These are phyloP conservation scores for Vitis hybrid DNA, from an alignment of 177 flowering plant genomes.

Conservation along the genomic window DNA sequence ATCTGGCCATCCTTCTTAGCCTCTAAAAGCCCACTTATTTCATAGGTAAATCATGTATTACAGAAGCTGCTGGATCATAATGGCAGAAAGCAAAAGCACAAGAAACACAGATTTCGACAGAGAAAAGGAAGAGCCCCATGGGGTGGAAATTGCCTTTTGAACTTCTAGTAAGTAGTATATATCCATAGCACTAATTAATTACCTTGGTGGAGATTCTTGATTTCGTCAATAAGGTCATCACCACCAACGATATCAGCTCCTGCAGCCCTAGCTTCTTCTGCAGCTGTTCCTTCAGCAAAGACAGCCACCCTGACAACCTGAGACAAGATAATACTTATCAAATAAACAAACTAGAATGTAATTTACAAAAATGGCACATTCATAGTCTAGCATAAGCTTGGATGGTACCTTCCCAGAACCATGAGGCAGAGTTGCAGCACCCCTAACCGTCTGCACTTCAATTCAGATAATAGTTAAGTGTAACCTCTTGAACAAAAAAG, in stretches of 20 bases:
- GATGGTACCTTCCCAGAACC: slow-evolving; percentile 80
- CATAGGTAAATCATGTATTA: too few relatives aligned
- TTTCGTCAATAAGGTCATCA: slow-evolving; percentile 76
- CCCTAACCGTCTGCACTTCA: slow-evolving; percentile 75
- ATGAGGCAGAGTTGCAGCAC: slow-evolving; percentile 79
- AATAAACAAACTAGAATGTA: background rate
- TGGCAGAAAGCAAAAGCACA: too few relatives aligned
- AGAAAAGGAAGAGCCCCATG: background rate
- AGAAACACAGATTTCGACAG: background rate
- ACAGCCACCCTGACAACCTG: slow-evolving; percentile 81
- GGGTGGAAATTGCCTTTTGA: background rate
- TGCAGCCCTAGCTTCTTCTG: slow-evolving; percentile 93
- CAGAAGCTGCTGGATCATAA: too few relatives aligned
- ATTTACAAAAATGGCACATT: background rate
- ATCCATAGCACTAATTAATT: background rate
- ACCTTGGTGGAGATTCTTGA: slow-evolving; percentile 10
- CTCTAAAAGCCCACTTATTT: too few relatives aligned
- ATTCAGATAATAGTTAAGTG: slow-evolving; percentile 15
- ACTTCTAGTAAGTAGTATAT: background rate
- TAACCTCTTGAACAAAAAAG: background rate
- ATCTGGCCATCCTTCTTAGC: too few relatives aligned
- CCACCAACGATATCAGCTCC: slow-evolving; percentile 98
- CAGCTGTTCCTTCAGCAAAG: slow-evolving; percentile 91
- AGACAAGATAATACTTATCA: slow-evolving; percentile 3
- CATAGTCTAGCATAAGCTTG: background rate